Conservation (phyloP, 2,329 filamentous ascomycete genomes). For the Venturia oleaginea region DNA sequence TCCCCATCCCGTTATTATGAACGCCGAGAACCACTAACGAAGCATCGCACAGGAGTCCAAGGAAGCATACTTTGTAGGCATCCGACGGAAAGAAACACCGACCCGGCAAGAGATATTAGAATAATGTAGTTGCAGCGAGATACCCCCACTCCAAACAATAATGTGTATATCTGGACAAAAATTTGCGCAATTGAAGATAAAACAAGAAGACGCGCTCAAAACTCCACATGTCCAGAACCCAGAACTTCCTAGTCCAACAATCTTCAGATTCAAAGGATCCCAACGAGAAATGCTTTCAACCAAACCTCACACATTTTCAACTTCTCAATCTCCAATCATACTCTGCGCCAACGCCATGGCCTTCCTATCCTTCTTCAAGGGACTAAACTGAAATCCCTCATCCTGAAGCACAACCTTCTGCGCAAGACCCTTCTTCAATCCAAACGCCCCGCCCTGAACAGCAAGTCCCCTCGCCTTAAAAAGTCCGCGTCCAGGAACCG, state of each 20-base stretch:
- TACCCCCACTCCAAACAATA: background rate
- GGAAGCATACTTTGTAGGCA: slow-evolving; percentile 77
- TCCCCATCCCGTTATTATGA: too few species aligned
- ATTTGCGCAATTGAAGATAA: background rate
- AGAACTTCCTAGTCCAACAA: background rate
- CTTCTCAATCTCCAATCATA: slow-evolving; percentile 3
- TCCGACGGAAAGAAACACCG: slow-evolving; percentile 51
- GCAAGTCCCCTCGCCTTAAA: slow-evolving; percentile 27
- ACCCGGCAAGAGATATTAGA: background rate
- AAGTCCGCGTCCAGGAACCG: slow-evolving; percentile 27
- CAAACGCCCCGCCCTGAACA: background rate
- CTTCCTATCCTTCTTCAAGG: slow-evolving; percentile 32
- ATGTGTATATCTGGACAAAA: background rate
- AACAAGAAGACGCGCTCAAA: background rate
- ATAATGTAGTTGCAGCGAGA: background rate
- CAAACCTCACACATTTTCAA: background rate
- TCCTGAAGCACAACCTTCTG: slow-evolving; percentile 22
- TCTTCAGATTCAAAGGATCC: background rate
- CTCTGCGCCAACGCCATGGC: slow-evolving; percentile 10
- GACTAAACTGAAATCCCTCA: slow-evolving; percentile 31
- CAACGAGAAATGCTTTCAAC: background rate
- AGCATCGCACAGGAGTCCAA: slow-evolving; percentile 57
- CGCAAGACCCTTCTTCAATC: slow-evolving; percentile 2
- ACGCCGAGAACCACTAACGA: background rate
- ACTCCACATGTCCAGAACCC: background rate